phyloP scores from a whole-genome alignment of 306 rosid genomes.

The Cucurbita maxima region DNA sequence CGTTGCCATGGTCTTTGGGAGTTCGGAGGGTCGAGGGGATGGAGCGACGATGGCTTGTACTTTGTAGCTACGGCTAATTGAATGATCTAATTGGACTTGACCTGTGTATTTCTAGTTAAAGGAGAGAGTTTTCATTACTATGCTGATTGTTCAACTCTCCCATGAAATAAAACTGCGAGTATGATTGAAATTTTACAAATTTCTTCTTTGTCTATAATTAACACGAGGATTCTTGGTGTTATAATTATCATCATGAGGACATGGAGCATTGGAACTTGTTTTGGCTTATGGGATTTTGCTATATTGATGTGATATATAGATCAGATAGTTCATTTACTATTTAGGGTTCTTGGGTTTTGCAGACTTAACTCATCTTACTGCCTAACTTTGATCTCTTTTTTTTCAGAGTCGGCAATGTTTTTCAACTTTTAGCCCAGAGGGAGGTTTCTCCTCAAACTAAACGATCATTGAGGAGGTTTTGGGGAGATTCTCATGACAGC shows the following conservation, averaged over 20 bases:
- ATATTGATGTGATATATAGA: background rate
- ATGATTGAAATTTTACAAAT: background rate
- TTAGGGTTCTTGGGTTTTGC: background rate
- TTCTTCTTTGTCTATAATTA: background rate
- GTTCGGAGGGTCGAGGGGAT: background rate
- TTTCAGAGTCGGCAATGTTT: constrained; percentile 31
- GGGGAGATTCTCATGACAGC: constrained; percentile 18
- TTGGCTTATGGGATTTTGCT: background rate
- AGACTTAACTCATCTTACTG: background rate
- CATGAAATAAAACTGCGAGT: background rate
- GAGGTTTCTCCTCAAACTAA: constrained; percentile 33
- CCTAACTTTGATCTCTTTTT: background rate
- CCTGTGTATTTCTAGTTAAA: background rate
- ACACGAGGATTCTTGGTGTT: background rate
- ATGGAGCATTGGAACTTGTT: background rate
- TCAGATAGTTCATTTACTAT: background rate
- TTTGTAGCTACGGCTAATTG: background rate
- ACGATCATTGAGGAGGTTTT: constrained; percentile 18
- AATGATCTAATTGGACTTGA: background rate
- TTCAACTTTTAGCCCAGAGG: constrained; percentile 29
- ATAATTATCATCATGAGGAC: background rate
- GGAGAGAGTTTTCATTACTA: background rate
- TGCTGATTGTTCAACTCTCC: background rate
- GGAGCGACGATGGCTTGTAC: background rate
- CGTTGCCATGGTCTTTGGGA: background rate